Conservation (phyloP, 1,139 yeast genomes). For the Blastobotrys buckinghamii region DNA sequence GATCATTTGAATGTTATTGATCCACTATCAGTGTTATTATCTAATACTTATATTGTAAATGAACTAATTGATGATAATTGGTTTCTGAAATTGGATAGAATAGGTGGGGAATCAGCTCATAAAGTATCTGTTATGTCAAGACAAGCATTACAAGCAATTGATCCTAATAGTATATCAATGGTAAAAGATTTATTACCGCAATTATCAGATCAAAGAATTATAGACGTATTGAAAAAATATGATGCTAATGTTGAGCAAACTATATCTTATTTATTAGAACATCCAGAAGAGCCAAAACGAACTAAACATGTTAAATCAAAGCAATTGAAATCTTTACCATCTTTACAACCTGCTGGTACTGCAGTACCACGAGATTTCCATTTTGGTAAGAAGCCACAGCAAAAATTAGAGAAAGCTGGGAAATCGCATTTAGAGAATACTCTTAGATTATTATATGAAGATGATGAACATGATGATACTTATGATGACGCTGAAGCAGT, state of each 20-base stretch:
- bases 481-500: slow-evolving; percentile 63
- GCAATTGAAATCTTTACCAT: too few relatives aligned
- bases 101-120: slow-evolving; percentile 12
- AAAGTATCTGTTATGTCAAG: slow-evolving; percentile 11
- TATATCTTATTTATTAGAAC: slow-evolving; percentile 57
- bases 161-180: slow-evolving; percentile 16
- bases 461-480: slow-evolving; percentile 78
- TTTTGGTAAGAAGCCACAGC: slow-evolving; percentile 5
- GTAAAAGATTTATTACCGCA: slow-evolving; percentile 30
- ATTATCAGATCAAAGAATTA: slow-evolving; percentile 2
- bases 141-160: slow-evolving; percentile 7
- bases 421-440: slow-evolving; percentile 47
- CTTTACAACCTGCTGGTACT: background rate
- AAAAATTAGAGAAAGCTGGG: slow-evolving; percentile 42
- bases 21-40: slow-evolving; percentile 14
- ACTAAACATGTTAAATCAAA: background rate
- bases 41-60: slow-evolving; percentile 10
- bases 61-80: slow-evolving; percentile 15
- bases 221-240: slow-evolving; percentile 38
- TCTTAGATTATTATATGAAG: slow-evolving; percentile 56
- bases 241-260: slow-evolving; percentile 52
- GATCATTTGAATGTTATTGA: slow-evolving; percentile 11
- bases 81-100: slow-evolving; percentile 14
- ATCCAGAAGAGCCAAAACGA: slow-evolving; percentile 33
- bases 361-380: slow-evolving; percentile 3